phyloP scores from a whole-genome alignment of 768 basidiomycete genomes.

The Rhizopogon vesiculosus region DNA sequence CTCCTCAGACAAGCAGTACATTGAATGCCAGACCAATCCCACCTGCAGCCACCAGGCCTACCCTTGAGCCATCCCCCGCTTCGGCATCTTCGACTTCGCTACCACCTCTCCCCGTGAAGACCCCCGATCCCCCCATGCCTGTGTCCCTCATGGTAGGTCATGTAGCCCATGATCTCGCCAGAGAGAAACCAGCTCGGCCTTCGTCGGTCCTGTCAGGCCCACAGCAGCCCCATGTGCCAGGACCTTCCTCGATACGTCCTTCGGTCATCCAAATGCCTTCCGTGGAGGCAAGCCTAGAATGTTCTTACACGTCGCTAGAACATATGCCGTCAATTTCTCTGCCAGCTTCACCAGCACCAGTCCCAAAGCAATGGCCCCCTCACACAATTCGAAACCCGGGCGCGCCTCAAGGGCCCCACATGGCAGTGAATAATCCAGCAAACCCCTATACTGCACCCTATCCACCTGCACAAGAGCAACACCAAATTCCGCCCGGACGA shows the following conservation, averaged over 20 bases:
- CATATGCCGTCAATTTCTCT: conserved; percentile 16
- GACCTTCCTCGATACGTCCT: conserved; percentile 40
- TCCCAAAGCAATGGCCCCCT: not conserved
- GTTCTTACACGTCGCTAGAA: conserved; percentile 4
- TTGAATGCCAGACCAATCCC: not conserved
- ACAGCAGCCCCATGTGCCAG: not conserved
- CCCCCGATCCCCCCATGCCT: not conserved
- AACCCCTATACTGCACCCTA: not conserved
- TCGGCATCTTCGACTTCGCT: conserved; percentile 4
- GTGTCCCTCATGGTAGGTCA: conserved; percentile 17
- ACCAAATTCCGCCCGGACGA: not conserved
- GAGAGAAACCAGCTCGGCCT: conserved; percentile 28
- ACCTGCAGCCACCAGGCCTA: conserved; percentile 8
- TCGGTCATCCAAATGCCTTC: conserved; percentile 31
- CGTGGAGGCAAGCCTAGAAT: conserved; percentile 9
- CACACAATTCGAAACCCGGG: not conserved
- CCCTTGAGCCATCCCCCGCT: not conserved
- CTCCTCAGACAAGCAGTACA: conserved; percentile 2
- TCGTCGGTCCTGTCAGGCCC: conserved; percentile 1
- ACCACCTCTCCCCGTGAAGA: not conserved
- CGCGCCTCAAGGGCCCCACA: not conserved
- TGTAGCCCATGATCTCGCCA: conserved; percentile 34
- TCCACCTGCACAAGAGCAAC: not conserved
- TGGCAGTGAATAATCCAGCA: not conserved
- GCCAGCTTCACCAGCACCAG: conserved; percentile 6